Evolutionary conservation across 2,329 filamentous ascomycete species (phyloP).

Genomic region (Colletotrichum eremochloae): DNA sequence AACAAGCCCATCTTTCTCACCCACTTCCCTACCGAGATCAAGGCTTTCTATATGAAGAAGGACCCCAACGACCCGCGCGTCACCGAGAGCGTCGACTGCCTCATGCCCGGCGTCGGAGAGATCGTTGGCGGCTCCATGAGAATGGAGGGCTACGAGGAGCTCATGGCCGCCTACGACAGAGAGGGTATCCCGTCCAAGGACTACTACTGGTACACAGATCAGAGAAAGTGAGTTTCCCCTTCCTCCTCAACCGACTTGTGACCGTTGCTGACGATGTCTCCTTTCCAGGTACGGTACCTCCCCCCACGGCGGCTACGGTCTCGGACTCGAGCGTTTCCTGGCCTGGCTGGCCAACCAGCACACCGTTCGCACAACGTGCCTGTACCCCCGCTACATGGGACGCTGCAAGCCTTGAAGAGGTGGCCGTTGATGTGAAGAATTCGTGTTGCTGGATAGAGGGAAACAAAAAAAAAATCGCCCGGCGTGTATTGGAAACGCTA

Average conservation of each 20-base stretch:
- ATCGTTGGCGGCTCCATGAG: constrained; percentile 98
- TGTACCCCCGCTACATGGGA: constrained; percentile 86
- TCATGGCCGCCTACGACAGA: constrained; percentile 88
- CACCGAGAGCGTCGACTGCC: constrained; percentile 89
- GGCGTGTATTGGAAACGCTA: constrained; percentile 21
- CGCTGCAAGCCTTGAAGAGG: constrained; percentile 77
- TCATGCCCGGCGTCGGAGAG: constrained; percentile 95
- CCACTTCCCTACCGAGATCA: constrained; percentile 97
- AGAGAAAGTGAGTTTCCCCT: constrained; percentile 80
- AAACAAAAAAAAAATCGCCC: constrained; percentile 5
- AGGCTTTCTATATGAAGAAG: constrained; percentile 99
- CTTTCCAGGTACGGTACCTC: constrained; percentile 83
- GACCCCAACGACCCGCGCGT: constrained; percentile 83
- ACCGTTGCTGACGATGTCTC: constrained; percentile 3
- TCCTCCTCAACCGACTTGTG: constrained; percentile 12
- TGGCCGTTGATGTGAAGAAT: neutral
- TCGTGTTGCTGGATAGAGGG: neutral
- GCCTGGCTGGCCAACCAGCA: constrained; percentile 75
- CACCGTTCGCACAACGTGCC: constrained; percentile 75
- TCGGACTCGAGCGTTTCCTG: constrained; percentile 85
- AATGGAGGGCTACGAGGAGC: constrained; percentile 90
- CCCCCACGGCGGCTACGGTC: constrained; percentile 92
- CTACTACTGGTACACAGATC: constrained; percentile 99
- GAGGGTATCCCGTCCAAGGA: constrained; percentile 86
- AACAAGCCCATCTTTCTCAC: constrained; percentile 96